Percentiles rank a stretch among this genome's conserved stretches.
These are phyloP conservation scores for Termitomyces sp. DNA, from an alignment of 768 basidiomycete genomes.

Conservation along the genomic window DNA sequence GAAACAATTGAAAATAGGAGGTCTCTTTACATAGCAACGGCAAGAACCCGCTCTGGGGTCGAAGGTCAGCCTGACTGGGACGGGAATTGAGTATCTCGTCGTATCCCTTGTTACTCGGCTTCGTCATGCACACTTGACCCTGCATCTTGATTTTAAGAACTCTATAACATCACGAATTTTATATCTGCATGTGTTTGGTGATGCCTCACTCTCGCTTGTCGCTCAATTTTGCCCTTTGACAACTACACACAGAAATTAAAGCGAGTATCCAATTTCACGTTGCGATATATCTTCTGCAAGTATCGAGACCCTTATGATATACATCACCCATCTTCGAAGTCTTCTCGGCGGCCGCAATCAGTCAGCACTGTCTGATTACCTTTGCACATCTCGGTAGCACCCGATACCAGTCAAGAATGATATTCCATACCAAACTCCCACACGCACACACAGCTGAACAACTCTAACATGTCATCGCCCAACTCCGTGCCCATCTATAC, in stretches of 20 bases:
- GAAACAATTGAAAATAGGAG: background rate
- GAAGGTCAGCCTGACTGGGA: slow-evolving; percentile 60
- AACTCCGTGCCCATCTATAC: slow-evolving; percentile 3
- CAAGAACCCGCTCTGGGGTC: slow-evolving; percentile 32
- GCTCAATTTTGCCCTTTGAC: slow-evolving; percentile 32
- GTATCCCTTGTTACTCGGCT: slow-evolving; percentile 63
- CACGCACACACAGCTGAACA: background rate
- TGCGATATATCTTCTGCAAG: background rate
- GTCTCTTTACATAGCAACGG: slow-evolving; percentile 7
- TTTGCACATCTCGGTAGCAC: background rate
- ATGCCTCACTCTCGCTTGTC: slow-evolving; percentile 75
- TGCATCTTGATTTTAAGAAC: slow-evolving; percentile 5
- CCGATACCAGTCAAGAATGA: background rate
- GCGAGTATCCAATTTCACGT: background rate
- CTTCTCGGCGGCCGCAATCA: background rate
- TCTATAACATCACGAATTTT: slow-evolving; percentile 24
- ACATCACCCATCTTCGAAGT: no score
- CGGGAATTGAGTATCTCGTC: slow-evolving; percentile 61
- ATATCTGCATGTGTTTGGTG: slow-evolving; percentile 49
- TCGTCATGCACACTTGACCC: slow-evolving; percentile 40
- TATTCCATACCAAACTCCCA: background rate
- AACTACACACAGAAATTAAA: slow-evolving; percentile 24
- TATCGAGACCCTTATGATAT: background rate
- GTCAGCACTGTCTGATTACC: background rate
- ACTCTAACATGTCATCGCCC: background rate